A percentile compares a stretch with the other conserved stretches of the same genome.
Evolutionary conservation across 73 alveolate species (phyloP).

Genomic region (Breviolum minutum): DNA sequence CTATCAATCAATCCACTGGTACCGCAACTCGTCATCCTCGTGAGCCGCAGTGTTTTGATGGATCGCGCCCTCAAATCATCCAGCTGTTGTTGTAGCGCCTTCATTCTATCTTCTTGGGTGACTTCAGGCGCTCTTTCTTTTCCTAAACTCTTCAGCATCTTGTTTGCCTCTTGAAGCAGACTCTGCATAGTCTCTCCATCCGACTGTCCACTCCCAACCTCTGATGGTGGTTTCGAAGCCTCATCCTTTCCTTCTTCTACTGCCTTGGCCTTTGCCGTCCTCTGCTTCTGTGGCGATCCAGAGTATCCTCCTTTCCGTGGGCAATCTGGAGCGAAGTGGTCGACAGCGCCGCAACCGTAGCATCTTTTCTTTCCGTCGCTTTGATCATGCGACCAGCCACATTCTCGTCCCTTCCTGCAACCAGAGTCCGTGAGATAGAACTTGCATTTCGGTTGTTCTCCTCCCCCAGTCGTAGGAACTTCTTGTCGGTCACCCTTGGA

Average conservation of each 20-base stretch:
- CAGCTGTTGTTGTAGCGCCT: neutral
- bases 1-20: neutral
- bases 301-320: no score
- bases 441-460: constrained; percentile 16
- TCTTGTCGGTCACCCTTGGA: no score
- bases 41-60: neutral
- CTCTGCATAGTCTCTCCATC: neutral
- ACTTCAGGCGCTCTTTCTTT: neutral
- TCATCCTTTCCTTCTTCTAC: no score
- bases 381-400: neutral
- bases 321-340: neutral
- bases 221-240: neutral
- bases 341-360: neutral
- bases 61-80: neutral
- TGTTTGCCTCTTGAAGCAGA: neutral
- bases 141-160: neutral
- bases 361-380: neutral
- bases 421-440: neutral
- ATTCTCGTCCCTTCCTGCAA: neutral
- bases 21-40: neutral
- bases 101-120: neutral
- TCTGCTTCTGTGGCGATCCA: no score
- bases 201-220: neutral
- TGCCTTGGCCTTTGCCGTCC: neutral
- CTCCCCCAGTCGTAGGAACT: neutral